phyloP scores from a whole-genome alignment of 495 filamentous ascomycete genomes.

The Penicillium tannophilum region DNA sequence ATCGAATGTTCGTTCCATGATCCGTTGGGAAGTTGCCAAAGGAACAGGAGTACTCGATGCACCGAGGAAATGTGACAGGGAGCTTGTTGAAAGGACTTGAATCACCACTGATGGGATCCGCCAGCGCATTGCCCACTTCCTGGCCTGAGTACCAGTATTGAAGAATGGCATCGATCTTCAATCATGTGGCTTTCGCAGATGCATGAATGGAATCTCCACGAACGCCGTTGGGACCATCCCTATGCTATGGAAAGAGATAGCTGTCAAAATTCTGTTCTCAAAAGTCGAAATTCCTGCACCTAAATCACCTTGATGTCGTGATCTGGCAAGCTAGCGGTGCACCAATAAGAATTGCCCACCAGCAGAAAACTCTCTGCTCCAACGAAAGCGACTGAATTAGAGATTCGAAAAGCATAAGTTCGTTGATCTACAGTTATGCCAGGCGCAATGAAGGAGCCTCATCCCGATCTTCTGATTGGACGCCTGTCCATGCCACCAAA shows the following conservation, averaged over 20 bases:
- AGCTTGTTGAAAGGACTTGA: slow-evolving; percentile 53
- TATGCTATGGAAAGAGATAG: background rate
- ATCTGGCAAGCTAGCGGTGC: background rate
- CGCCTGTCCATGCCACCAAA: background rate
- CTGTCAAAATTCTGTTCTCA: background rate
- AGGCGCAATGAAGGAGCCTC: background rate
- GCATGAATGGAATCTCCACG: background rate
- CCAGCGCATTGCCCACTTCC: slow-evolving; percentile 55
- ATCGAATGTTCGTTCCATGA: slow-evolving; percentile 50
- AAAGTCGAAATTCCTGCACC: background rate
- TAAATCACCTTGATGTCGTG: background rate
- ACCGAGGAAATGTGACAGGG: slow-evolving; percentile 58
- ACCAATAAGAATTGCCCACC: background rate
- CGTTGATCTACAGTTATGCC: background rate
- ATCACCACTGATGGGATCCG: slow-evolving; percentile 57
- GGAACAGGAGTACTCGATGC: slow-evolving; percentile 62
- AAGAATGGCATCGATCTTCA: slow-evolving; percentile 59
- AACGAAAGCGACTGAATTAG: slow-evolving; percentile 4
- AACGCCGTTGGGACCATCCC: background rate
- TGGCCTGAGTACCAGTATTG: slow-evolving; percentile 66
- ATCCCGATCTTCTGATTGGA: background rate
- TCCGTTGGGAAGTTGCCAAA: slow-evolving; percentile 68
- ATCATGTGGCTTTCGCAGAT: slow-evolving; percentile 21
- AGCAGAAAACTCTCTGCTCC: slow-evolving; percentile 7
- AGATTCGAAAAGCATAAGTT: background rate